A percentile compares a stretch with the other conserved stretches of the same genome.
phyloP scores from a whole-genome alignment of 306 rosid genomes.

The Quercus alba region DNA sequence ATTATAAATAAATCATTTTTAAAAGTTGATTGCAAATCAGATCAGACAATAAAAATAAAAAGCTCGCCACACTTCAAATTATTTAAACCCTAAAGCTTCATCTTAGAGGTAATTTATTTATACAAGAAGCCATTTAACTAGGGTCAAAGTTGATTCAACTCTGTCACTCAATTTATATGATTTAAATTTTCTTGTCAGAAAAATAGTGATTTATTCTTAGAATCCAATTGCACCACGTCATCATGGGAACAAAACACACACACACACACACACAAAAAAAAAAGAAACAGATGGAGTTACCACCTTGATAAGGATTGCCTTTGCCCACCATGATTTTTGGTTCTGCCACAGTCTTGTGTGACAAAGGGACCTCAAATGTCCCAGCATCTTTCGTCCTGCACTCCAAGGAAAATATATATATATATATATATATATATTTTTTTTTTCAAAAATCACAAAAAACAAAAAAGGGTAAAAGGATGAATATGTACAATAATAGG shows the following conservation, averaged over 20 bases:
- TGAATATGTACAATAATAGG: conserved; percentile 11
- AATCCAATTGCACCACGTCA: background rate
- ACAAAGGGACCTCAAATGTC: conserved; percentile 50
- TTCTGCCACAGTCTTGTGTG: conserved; percentile 82
- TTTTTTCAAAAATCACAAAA: conserved; percentile 6
- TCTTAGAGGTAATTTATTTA: background rate
- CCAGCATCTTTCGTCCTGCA: conserved; percentile 70
- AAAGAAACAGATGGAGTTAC: background rate
- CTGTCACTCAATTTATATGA: background rate
- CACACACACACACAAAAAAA: no score
- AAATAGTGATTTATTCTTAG: background rate
- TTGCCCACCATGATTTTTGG: conserved; percentile 94
- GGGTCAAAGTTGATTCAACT: conserved; percentile 7
- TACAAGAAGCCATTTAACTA: background rate
- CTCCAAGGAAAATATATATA: background rate
- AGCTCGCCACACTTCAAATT: background rate
- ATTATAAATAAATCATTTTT: background rate
- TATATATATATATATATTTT: background rate
- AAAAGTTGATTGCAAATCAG: background rate
- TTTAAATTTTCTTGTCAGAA: background rate
- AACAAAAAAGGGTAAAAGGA: background rate
- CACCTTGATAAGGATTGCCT: conserved; percentile 98
- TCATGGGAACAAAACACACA: background rate
- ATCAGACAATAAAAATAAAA: background rate
- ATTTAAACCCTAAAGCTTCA: background rate